These are phyloP conservation scores for Trametes meyenii DNA, from an alignment of 768 basidiomycete species.

Conservation along the genomic window DNA sequence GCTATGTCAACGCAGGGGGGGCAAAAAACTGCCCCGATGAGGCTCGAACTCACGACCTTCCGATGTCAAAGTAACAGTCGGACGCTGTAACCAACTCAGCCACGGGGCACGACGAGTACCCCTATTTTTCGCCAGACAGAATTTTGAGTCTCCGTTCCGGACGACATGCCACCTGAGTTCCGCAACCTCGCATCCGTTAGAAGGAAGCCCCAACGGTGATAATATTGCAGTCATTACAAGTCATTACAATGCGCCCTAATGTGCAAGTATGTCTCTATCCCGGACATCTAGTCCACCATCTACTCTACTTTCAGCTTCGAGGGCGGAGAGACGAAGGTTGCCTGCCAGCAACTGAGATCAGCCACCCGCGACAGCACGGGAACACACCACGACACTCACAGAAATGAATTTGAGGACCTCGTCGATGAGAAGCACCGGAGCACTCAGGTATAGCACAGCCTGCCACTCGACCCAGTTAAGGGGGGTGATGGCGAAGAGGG, in stretches of 20 bases:
- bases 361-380: not conserved
- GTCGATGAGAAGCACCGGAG: slow-evolving; percentile 88
- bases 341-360: slow-evolving; percentile 36
- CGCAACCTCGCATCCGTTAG: not conserved
- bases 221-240: slow-evolving; percentile 16
- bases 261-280: slow-evolving; percentile 7
- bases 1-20: too few species aligned
- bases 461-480: slow-evolving; percentile 96
- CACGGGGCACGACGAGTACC: slow-evolving; percentile 53
- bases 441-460: slow-evolving; percentile 85
- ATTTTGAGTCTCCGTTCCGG: too few species aligned
- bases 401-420: slow-evolving; percentile 86
- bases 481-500: slow-evolving; percentile 89
- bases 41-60: slow-evolving; percentile 74
- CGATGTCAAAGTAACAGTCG: slow-evolving; percentile 64
- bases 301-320: slow-evolving; percentile 42
- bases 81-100: slow-evolving; percentile 81
- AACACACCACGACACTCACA: slow-evolving; percentile 45
- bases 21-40: slow-evolving; percentile 44
- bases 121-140: not conserved
- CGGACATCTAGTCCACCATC: slow-evolving; percentile 3
- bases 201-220: not conserved
- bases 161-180: too few species aligned
- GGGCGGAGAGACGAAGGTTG: slow-evolving; percentile 60
- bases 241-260: slow-evolving; percentile 18